Conservation (phyloP, 148 eudicot species). For the Heliamphora exappendiculata region DNA sequence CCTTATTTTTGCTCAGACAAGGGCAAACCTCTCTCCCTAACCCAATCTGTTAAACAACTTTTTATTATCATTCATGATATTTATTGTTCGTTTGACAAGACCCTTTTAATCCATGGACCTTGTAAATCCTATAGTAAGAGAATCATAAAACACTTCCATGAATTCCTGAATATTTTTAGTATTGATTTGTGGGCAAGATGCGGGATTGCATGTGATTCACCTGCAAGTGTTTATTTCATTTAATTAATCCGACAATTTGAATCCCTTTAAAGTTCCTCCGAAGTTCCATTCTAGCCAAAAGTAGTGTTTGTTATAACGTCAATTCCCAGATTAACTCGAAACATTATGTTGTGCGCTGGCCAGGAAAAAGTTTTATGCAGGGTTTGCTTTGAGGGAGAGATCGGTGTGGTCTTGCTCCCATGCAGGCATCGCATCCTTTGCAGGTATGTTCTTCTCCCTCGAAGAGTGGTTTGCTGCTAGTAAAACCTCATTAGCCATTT, state of each 20-base stretch:
- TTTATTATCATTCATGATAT: neutral
- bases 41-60: neutral
- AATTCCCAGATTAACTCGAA: neutral
- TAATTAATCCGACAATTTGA: neutral
- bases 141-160: neutral
- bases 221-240: neutral
- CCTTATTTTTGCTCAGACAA: too few species aligned
- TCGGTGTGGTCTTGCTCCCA: constrained; percentile 74
- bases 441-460: constrained; percentile 41
- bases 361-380: constrained; percentile 90
- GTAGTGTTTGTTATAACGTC: neutral
- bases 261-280: neutral
- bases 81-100: neutral
- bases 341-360: constrained; percentile 10
- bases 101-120: neutral
- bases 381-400: constrained; percentile 91
- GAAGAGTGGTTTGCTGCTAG: neutral
- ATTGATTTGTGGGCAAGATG: neutral
- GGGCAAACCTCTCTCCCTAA: neutral
- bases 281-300: neutral
- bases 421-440: constrained; percentile 89
- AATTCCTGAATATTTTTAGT: neutral
- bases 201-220: neutral
- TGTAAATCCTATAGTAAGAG: neutral
- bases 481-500: neutral